Evolutionary conservation across 768 basidiomycete genomes (phyloP).

Genomic region (Hebeloma cylindrosporum): DNA sequence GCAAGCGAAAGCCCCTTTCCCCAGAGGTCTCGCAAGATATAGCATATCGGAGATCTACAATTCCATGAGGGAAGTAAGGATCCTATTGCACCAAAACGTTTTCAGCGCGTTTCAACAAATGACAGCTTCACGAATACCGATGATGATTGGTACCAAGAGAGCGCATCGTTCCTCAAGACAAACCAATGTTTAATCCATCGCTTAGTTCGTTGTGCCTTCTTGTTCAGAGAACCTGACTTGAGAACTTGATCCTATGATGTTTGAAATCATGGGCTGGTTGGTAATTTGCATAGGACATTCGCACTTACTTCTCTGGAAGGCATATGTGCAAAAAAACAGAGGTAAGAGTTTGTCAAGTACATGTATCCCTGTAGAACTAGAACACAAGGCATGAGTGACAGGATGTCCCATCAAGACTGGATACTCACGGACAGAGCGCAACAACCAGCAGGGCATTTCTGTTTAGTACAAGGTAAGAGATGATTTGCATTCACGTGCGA

Average conservation of each 20-base stretch:
- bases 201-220: constrained; percentile 86
- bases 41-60: constrained; percentile 92
- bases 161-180: constrained; percentile 89
- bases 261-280: constrained; percentile 9
- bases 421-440: constrained; percentile 83
- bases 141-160: constrained; percentile 96
- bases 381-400: not conserved
- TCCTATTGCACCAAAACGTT: constrained; percentile 51
- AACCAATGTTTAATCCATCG: constrained; percentile 97
- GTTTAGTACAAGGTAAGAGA: constrained; percentile 11
- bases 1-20: constrained; percentile 78
- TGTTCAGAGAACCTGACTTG: constrained; percentile 88
- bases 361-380: constrained; percentile 95
- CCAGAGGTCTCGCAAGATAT: constrained; percentile 81
- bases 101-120: not conserved
- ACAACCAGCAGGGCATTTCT: constrained; percentile 95
- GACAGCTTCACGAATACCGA: constrained; percentile 58
- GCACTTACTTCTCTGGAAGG: constrained; percentile 76
- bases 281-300: not conserved
- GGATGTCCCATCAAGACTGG: not conserved
- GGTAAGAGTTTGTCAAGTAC: constrained; percentile 89
- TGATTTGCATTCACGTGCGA: not conserved
- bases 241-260: constrained; percentile 81
- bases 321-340: constrained; percentile 98
- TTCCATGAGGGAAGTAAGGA: constrained; percentile 96